phyloP scores from a whole-genome alignment of 2,329 filamentous ascomycete genomes.

The Fusarium temperatum region DNA sequence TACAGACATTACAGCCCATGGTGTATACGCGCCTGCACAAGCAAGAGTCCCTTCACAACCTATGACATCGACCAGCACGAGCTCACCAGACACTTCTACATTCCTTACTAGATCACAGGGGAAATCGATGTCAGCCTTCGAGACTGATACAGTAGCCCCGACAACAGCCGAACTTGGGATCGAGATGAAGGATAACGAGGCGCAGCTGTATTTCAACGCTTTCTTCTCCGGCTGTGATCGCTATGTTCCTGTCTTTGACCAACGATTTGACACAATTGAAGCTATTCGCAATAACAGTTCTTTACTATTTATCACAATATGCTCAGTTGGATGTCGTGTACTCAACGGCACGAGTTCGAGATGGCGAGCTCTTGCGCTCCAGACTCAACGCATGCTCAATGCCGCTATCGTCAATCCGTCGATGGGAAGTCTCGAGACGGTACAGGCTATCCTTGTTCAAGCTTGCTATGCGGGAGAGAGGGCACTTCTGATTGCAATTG shows the following conservation, averaged over 20 bases:
- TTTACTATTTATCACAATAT: constrained; percentile 1
- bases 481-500: constrained; percentile 2
- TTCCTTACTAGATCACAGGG: not conserved
- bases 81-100: not conserved
- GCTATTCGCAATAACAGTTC: not conserved
- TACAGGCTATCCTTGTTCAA: constrained; percentile 2
- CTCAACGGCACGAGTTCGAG: not conserved
- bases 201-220: constrained; percentile 1
- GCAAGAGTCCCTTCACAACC: not conserved
- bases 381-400: constrained; percentile 13
- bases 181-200: not conserved
- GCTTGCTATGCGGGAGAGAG: constrained; percentile 16
- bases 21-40: not conserved
- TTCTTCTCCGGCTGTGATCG: constrained; percentile 18
- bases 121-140: not conserved
- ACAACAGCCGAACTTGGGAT: not conserved
- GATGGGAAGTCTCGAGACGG: constrained; percentile 6
- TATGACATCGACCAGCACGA: not conserved
- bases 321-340: constrained; percentile 13
- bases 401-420: constrained; percentile 5
- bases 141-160: not conserved
- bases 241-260: constrained; percentile 10
- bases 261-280: not conserved
- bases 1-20: rapidly evolving
- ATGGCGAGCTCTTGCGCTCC: not conserved